These are phyloP conservation scores for Ambrosia artemisiifolia DNA, from an alignment of 129 eudicot species.

Conservation along the genomic window DNA sequence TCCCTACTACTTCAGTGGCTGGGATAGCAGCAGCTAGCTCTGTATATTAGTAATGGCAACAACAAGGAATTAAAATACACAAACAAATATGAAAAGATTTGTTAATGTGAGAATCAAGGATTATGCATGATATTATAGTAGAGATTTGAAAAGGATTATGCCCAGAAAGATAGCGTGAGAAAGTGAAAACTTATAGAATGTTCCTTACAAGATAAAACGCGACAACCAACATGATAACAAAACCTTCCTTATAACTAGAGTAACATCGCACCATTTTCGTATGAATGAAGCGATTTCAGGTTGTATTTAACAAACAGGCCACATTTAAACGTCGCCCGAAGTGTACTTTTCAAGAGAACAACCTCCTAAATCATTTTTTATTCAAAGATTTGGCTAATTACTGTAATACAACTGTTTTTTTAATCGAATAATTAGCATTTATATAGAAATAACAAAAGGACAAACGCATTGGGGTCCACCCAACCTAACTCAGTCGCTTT, in stretches of 20 bases:
- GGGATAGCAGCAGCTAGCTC: slow-evolving; percentile 92
- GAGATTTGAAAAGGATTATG: background rate
- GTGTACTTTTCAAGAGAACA: background rate
- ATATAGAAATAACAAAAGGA: background rate
- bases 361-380: background rate
- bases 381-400: background rate
- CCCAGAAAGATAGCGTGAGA: background rate
- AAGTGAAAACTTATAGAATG: background rate
- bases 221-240: background rate
- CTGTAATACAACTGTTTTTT: background rate
- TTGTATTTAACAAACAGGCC: background rate
- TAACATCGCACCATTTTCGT: background rate
- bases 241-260: background rate
- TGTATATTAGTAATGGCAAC: slow-evolving; percentile 31
- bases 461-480: background rate
- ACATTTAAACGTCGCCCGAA: background rate
- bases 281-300: background rate
- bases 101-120: background rate
- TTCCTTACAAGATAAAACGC: slow-evolving; percentile 1
- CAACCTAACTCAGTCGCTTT: background rate
- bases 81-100: slow-evolving; percentile 8
- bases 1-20: slow-evolving; percentile 75
- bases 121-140: slow-evolving; percentile 1
- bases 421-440: background rate
- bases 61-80: background rate